These are phyloP conservation scores for Populus hybrid DNA, from an alignment of 441 rosid species.

Conservation along the genomic window DNA sequence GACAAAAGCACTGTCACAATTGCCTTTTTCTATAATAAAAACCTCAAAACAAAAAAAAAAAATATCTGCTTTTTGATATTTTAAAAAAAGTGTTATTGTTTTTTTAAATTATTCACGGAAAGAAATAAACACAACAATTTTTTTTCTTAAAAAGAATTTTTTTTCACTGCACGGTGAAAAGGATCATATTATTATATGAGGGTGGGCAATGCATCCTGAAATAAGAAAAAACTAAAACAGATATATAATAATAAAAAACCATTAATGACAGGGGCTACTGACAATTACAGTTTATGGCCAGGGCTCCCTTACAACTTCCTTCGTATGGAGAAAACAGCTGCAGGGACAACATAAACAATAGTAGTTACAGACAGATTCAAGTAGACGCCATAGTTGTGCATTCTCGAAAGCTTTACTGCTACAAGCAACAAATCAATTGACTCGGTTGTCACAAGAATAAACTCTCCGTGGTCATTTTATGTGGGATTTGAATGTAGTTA, in stretches of 20 bases:
- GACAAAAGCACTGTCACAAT: no score
- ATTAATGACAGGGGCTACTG: background rate
- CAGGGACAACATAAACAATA: background rate
- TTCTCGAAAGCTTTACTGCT: background rate
- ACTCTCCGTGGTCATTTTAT: background rate
- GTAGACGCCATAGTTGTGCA: background rate
- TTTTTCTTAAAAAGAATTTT: no score
- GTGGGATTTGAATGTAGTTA: slow-evolving; percentile 4
- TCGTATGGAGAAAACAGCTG: background rate
- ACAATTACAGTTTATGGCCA: background rate
- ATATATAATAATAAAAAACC: background rate
- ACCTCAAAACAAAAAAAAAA: no score
- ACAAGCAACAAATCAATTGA: background rate
- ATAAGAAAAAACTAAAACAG: background rate
- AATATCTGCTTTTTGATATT: no score
- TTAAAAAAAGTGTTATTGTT: no score
- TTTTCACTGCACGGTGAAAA: background rate
- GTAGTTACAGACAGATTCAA: background rate
- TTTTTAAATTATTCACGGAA: no score
- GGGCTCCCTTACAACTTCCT: background rate
- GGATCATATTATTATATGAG: background rate
- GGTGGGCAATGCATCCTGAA: background rate
- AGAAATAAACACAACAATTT: no score
- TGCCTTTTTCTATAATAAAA: no score
- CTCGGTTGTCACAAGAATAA: background rate